Evolutionary conservation across 352 stramenopile genomes (phyloP).

Genomic region (Phytophthora foliorum): DNA sequence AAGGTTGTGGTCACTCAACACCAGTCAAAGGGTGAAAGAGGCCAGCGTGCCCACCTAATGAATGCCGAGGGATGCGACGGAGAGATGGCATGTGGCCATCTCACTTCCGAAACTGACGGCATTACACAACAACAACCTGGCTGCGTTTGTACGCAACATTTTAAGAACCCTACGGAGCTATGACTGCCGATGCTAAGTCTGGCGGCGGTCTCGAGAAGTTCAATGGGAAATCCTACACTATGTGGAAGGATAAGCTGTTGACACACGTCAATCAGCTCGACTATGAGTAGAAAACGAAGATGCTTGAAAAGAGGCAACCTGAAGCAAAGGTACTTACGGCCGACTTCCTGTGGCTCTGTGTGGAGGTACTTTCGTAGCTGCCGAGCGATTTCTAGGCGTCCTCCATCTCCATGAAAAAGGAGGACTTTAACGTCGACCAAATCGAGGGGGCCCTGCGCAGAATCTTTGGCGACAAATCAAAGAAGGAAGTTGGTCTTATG

Average conservation of each 20-base stretch:
- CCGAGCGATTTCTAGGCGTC: background rate
- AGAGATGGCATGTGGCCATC: too few relatives aligned
- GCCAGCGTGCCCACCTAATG: too few relatives aligned
- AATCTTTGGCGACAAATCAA: slow-evolving; percentile 1
- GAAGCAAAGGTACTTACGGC: slow-evolving; percentile 20
- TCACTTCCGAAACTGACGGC: too few relatives aligned
- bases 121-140: too few relatives aligned
- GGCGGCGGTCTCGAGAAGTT: slow-evolving; percentile 9
- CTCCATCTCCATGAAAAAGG: slow-evolving; percentile 1
- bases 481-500: background rate
- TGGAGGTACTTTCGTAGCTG: background rate
- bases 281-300: slow-evolving; percentile 20
- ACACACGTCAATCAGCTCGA: slow-evolving; percentile 20
- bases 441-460: background rate
- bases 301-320: slow-evolving; percentile 20
- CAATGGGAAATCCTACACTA: slow-evolving; percentile 21
- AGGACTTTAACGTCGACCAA: slow-evolving; percentile 1
- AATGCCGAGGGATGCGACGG: too few relatives aligned
- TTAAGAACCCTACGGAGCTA: too few relatives aligned
- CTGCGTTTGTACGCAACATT: too few relatives aligned
- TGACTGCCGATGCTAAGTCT: slow-evolving; percentile 18
- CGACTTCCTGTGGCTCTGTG: slow-evolving; percentile 12
- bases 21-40: too few relatives aligned
- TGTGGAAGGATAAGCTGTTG: slow-evolving; percentile 34
- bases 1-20: too few relatives aligned